Base-by-base conservation (phyloP, 2,329 filamentous ascomycete species). In the Cadophora luteo-olivacea region DNA sequence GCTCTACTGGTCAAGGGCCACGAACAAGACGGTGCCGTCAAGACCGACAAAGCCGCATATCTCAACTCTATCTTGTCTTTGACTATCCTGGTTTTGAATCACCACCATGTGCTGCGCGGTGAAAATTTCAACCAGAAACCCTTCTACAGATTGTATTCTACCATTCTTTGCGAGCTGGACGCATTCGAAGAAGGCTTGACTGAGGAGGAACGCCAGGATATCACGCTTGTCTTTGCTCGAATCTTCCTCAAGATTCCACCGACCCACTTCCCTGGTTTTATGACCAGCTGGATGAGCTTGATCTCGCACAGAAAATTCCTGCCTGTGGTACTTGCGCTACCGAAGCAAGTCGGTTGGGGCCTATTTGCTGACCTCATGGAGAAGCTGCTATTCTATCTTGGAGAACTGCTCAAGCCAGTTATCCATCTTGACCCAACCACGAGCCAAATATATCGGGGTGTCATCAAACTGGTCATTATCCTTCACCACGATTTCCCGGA, bases 401-500 rank as follows among this genome's bases (percentile, higher is more conserved):
- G 92, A 36, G 91, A 95, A 73, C 87, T 96, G 70, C 84, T 97
- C 72, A 96, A 95, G 80, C 86, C 89, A 11, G 57, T 60, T 24
- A 82, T 90, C 33, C 89, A 89, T 68, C 85, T 93, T 19, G 85
- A 89, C 3, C 84, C 88, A 41, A 85, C 92, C 62, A 88, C 90
- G 41, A 94, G 93, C 78, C 92, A 95, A 65, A 88, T 97, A 70
- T 97, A 97, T 79, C 90, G 93, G 69, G 93, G 91, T 9, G 88
- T 92, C 1, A 83, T 97, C 60, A 94, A 97, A 77, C 87, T 97
- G 69, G 82, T 98, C 65, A 83, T 97, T 41, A 87, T 97, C 64
- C 83, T 99, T 64, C 92, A 97, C 74, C 96, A 98, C 77, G 96
- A 99, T 79, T 98, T 93, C 80, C 92, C 95, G 0, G 94, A 97